Conservation (phyloP, 1,284 basidiomycete genomes). For the Golubevia sp. region DNA sequence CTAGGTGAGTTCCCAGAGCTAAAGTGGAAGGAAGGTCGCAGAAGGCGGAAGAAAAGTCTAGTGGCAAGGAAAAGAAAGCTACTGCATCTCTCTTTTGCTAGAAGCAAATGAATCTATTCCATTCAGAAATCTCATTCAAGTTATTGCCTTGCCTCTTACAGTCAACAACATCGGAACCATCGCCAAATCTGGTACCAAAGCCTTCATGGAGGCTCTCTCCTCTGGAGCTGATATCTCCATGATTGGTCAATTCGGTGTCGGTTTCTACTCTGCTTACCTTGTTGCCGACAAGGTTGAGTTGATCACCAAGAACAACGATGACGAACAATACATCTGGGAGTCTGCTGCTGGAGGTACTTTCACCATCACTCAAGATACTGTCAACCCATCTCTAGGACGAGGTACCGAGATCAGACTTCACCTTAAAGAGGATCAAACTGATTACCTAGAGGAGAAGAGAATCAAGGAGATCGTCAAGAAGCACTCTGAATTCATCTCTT, state of each 20-base stretch:
- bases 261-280: constrained; percentile 99
- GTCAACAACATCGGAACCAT: constrained; percentile 99
- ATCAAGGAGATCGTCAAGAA: constrained; percentile 99
- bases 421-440: constrained; percentile 98
- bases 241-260: constrained; percentile 90
- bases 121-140: no score
- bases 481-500: constrained; percentile 99
- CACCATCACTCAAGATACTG: constrained; percentile 92
- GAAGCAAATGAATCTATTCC: no score
- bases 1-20: constrained; percentile 60
- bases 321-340: constrained; percentile 99
- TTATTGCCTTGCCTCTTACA: no score
- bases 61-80: no score
- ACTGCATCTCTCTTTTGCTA: no score
- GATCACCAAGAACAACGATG: constrained; percentile 99
- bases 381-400: constrained; percentile 87
- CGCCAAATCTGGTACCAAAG: constrained; percentile 94
- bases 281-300: constrained; percentile 98
- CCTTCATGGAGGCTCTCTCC: constrained; percentile 88
- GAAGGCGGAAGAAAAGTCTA: no score
- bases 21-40: no score
- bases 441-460: constrained; percentile 99
- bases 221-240: constrained; percentile 74
- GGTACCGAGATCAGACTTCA: constrained; percentile 93
- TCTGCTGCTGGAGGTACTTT: constrained; percentile 98